Evolutionary conservation across 1,139 yeast species (phyloP).

Genomic region (Pichiaceae sp.): DNA sequence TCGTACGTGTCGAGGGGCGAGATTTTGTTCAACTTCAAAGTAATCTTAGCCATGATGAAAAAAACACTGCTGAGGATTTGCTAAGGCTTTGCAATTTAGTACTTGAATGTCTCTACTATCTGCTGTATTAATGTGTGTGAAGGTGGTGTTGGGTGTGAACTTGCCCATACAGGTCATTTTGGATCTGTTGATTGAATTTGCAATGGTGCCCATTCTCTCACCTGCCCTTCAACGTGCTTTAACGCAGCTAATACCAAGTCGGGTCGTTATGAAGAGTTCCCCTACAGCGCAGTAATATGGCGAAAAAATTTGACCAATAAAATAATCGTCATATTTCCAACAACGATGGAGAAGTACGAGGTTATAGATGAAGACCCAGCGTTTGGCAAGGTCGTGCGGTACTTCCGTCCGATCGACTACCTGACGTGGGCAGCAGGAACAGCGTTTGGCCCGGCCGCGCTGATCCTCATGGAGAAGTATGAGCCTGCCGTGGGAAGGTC

Average conservation of each 20-base stretch:
- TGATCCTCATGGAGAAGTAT: constrained; percentile 53
- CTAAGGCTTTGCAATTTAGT: neutral
- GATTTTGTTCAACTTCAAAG: neutral
- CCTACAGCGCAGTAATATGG: no score
- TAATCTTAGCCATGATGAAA: neutral
- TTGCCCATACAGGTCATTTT: no score
- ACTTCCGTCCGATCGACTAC: constrained; percentile 64
- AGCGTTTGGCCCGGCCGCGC: constrained; percentile 56
- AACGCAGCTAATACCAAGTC: no score
- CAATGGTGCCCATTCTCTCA: no score
- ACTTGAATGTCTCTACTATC: no score
- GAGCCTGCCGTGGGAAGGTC: constrained; percentile 57
- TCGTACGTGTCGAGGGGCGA: neutral
- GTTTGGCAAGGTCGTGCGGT: constrained; percentile 61
- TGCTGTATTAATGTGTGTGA: no score
- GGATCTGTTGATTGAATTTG: no score
- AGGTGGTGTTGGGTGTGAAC: no score
- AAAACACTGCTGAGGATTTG: neutral
- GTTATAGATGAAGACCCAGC: constrained; percentile 75
- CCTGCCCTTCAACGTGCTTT: no score
- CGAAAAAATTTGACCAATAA: neutral
- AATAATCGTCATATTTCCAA: neutral
- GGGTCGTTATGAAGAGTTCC: no score
- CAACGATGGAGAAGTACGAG: constrained; percentile 21
- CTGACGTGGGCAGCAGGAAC: constrained; percentile 56